Base-by-base conservation (phyloP, 257 asterid species). In the Jasminum sambac region DNA sequence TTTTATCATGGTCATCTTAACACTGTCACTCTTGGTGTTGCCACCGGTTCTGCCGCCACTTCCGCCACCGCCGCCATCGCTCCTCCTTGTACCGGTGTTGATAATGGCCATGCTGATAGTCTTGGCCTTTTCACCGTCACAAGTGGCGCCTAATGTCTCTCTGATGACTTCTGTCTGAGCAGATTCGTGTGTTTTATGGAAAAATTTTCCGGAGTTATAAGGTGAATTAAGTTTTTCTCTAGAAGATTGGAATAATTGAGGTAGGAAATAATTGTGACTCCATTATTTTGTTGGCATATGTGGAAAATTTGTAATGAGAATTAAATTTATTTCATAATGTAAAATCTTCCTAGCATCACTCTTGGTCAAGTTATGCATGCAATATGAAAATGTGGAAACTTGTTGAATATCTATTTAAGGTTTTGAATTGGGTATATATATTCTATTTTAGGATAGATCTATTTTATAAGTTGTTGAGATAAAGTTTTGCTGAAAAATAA, bases 11-110 rank as follows among this genome's bases (percentile, higher is more conserved):
- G 63, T 72, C 11, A 10, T 80, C 2, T 14, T 84, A 0, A 78
- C 88, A 4, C 2, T 66, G n/a, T 46, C 76, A 11, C 82, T 82
- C 77, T 61, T 79, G 82, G 39, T 82, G 36, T 74, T 82, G 55
- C 95, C 95, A 72, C 77, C 70, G 5, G 12, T 77, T 65, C 44
- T 84, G 70, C 87, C 89, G 19, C 83, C 87, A 44, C 84, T 82
- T 13, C 82, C 85, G 0, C 87, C 89, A 0, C 86, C 82, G 3
- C 87, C 87, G 16, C 50, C 36, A 0, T 6, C 71, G 34, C 23
- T 60, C 38, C 68, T 70, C 60, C 50, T 70, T 1, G 19, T 70
- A 14, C 74, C 74, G 6, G 68, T 57, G 21, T 19, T 70, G 36
- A 25, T 70, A 40, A 17, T 60, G 37, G 23, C 64, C 11, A 40